Percentiles rank a stretch among this genome's conserved stretches.
phyloP scores from a whole-genome alignment of 352 stramenopile species.

The Phytophthora foliorum region DNA sequence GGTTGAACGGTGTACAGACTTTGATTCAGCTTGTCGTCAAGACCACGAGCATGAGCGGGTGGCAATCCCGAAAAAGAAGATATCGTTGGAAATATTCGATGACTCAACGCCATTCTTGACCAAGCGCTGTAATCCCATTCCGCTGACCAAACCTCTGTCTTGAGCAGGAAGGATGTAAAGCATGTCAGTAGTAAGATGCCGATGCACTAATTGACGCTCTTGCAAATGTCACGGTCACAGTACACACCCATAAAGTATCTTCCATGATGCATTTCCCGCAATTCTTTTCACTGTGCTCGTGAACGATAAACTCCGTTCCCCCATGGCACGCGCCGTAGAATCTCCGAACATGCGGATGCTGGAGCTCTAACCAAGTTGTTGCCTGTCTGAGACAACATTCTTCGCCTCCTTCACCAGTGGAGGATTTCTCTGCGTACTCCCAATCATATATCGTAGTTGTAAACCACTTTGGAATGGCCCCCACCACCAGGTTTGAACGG shows the following conservation, averaged over 20 bases:
- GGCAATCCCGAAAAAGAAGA: not conserved
- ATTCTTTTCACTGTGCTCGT: slow-evolving; percentile 1
- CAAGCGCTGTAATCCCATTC: not conserved
- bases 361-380: slow-evolving; percentile 7
- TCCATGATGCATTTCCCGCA: not conserved
- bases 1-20: not conserved
- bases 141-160: not conserved
- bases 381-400: slow-evolving; percentile 5
- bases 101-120: not conserved
- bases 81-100: not conserved
- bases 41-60: not conserved
- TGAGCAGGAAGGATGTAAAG: not conserved
- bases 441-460: slow-evolving; percentile 1
- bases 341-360: slow-evolving; percentile 27
- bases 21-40: not conserved
- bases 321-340: slow-evolving; percentile 29
- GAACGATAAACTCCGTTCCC: slow-evolving; percentile 3
- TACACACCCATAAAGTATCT: not conserved
- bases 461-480: slow-evolving; percentile 26
- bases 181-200: not conserved
- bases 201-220: not conserved
- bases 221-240: not conserved
- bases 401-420: not conserved
- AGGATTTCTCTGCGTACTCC: not conserved
- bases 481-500: slow-evolving; percentile 7